Conservation (phyloP, 2,329 filamentous ascomycete genomes). For the Plenodomus biglobosus region DNA sequence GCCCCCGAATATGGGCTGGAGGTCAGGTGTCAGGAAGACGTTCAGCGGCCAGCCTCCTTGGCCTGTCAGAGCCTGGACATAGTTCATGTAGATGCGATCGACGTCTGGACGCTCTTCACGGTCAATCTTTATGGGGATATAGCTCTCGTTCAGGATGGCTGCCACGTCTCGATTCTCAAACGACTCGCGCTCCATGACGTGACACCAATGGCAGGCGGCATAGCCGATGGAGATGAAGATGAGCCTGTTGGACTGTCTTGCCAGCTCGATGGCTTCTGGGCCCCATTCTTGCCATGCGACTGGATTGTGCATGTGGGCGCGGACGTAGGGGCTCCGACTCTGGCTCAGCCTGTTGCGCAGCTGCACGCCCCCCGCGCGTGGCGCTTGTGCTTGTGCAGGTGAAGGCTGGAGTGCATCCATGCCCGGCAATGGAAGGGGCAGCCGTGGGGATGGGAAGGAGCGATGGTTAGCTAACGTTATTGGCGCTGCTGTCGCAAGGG, state of each 20-base stretch:
- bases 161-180: constrained; percentile 84
- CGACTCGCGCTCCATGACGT: constrained; percentile 90
- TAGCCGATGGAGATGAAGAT: constrained; percentile 96
- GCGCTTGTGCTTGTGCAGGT: constrained; percentile 13
- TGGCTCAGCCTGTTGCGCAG: constrained; percentile 61
- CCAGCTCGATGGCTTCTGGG: constrained; percentile 72
- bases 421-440: constrained; percentile 23
- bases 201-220: constrained; percentile 87
- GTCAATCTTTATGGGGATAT: constrained; percentile 91
- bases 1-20: constrained; percentile 92
- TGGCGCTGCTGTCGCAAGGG: too few species aligned
- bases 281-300: constrained; percentile 93
- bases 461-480: too few species aligned
- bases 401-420: constrained; percentile 33
- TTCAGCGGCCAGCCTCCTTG: constrained; percentile 94
- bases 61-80: constrained; percentile 88
- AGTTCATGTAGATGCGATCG: constrained; percentile 98
- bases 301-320: constrained; percentile 74
- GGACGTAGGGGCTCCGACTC: constrained; percentile 69
- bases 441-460: constrained; percentile 6
- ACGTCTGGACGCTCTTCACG: constrained; percentile 92
- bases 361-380: constrained; percentile 30
- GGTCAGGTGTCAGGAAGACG: constrained; percentile 90
- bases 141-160: constrained; percentile 77
- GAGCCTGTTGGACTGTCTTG: constrained; percentile 78